A percentile compares a stretch with the other conserved stretches of the same genome.
These are phyloP conservation scores for Fomitopsis betulina DNA, from an alignment of 1,284 basidiomycete genomes.

Conservation along the genomic window DNA sequence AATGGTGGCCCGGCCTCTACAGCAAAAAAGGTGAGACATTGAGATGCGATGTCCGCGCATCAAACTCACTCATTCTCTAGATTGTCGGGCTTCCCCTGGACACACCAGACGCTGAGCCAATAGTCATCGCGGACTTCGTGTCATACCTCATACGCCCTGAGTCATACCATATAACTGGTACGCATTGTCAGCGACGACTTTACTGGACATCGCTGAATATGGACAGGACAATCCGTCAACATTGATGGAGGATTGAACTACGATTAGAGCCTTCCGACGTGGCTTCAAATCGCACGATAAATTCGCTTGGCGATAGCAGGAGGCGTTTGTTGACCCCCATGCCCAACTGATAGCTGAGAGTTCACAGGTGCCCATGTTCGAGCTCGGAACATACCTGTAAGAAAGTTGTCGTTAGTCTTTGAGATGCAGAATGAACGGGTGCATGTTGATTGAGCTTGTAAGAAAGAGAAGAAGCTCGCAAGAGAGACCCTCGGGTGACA, in stretches of 20 bases:
- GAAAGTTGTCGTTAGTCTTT: too few species aligned
- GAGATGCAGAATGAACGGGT: too few species aligned
- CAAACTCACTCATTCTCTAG: conserved; percentile 2
- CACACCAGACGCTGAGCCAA: conserved; percentile 9
- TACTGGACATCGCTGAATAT: background rate
- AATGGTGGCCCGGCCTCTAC: conserved; percentile 17
- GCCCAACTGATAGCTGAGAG: too few species aligned
- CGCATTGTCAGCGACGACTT: background rate
- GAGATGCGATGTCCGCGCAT: background rate
- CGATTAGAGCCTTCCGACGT: background rate
- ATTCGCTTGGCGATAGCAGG: too few species aligned
- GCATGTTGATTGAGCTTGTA: too few species aligned
- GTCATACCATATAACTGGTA: conserved; percentile 20
- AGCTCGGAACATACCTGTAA: too few species aligned
- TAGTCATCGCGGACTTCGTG: conserved; percentile 17
- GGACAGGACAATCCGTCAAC: conserved; percentile 17
- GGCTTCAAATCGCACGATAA: too few species aligned
- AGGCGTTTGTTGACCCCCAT: too few species aligned
- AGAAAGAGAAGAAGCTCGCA: too few species aligned
- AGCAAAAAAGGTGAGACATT: conserved; percentile 10
- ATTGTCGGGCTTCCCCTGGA: conserved; percentile 7
- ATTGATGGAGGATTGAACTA: conserved; percentile 18
- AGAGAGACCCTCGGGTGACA: too few species aligned
- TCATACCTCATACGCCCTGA: conserved; percentile 21
- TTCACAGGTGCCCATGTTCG: too few species aligned